phyloP scores from a whole-genome alignment of 352 stramenopile genomes.

The Globisporangium cylindrosporum region DNA sequence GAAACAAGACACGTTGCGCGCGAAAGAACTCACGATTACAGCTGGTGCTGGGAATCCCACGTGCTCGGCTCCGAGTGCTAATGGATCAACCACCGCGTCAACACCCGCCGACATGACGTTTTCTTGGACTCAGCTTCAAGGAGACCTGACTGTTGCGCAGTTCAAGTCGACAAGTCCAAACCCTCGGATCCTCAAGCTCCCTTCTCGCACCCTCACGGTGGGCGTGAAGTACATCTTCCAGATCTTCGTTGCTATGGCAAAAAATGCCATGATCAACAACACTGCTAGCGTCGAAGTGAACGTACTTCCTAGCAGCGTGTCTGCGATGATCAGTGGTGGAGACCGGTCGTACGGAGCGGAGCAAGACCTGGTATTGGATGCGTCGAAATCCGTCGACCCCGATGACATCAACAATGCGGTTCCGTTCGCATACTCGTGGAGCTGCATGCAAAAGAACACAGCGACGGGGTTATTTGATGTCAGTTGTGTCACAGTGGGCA shows the following conservation, averaged over 20 bases:
- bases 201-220: conserved; percentile 43
- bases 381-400: conserved; percentile 46
- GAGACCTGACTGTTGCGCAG: conserved; percentile 34
- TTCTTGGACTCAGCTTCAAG: conserved; percentile 44
- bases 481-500: conserved; percentile 21
- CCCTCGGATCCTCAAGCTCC: conserved; percentile 48
- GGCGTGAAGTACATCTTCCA: conserved; percentile 59
- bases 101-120: conserved; percentile 49
- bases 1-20: conserved; percentile 34
- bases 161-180: conserved; percentile 56
- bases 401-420: conserved; percentile 37
- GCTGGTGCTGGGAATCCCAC: conserved; percentile 43
- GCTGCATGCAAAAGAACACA: conserved; percentile 28
- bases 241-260: conserved; percentile 50
- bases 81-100: conserved; percentile 12
- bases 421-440: conserved; percentile 42
- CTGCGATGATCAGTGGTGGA: conserved; percentile 34
- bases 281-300: conserved; percentile 42
- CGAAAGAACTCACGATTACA: conserved; percentile 40
- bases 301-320: conserved; percentile 39
- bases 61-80: conserved; percentile 24
- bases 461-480: conserved; percentile 31
- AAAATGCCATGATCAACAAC: conserved; percentile 44
- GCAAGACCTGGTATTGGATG: conserved; percentile 46
- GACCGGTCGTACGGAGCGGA: conserved; percentile 54